Evolutionary conservation across 192 early-diverging fungal genomes (phyloP).

Genomic region (Jimgerdemannia flammicorona): DNA sequence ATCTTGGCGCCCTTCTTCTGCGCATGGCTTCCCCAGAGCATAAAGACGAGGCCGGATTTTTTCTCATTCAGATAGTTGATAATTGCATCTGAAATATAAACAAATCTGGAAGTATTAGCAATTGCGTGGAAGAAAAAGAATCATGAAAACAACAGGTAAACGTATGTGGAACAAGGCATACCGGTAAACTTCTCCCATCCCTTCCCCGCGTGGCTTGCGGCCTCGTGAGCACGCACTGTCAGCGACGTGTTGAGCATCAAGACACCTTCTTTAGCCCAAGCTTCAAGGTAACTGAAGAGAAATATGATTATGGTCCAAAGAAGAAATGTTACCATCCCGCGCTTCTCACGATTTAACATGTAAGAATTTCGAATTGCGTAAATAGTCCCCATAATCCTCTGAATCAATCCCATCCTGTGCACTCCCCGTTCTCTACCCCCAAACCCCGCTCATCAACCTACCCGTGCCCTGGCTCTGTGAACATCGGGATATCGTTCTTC

Average conservation of each 20-base stretch:
- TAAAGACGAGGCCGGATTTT: constrained; percentile 73
- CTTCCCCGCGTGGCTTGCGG: constrained; percentile 74
- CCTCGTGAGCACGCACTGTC: constrained; percentile 74
- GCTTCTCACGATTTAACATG: no score
- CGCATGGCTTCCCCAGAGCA: constrained; percentile 90
- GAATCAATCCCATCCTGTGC: no score
- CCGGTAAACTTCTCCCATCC: constrained; percentile 88
- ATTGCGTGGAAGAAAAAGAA: no score
- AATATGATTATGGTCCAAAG: no score
- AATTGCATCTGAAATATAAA: constrained; percentile 56
- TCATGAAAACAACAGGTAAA: no score
- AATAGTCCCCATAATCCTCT: no score
- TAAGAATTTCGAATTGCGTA: no score
- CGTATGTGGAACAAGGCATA: constrained; percentile 1
- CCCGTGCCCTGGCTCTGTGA: constrained; percentile 72
- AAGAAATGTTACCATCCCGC: no score
- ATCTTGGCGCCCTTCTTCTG: constrained; percentile 79
- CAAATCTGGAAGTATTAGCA: no score
- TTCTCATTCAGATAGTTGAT: constrained; percentile 66
- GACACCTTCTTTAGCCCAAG: constrained; percentile 84
- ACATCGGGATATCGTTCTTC: constrained; percentile 64
- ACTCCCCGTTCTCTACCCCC: no score
- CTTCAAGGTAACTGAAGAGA: constrained; percentile 50
- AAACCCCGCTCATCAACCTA: constrained; percentile 2
- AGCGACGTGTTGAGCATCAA: constrained; percentile 86